Base-by-base conservation (phyloP, 140 eudicot genomes). In the Cichorium intybus region DNA sequence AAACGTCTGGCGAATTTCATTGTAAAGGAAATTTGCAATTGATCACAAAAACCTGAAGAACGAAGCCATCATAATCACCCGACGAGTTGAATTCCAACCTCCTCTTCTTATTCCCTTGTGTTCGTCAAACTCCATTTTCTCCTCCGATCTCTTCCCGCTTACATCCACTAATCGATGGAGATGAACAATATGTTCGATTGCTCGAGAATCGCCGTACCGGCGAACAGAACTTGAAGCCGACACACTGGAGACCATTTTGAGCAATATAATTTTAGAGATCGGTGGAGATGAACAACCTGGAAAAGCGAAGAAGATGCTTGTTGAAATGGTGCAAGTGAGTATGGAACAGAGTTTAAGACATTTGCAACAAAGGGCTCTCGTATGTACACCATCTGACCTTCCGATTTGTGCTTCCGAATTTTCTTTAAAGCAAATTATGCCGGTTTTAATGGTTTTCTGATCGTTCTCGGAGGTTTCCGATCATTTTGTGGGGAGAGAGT, bases 251-350 rank as follows among this genome's bases (percentile, higher is more conserved):
- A 86, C 74, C 51, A 84, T 94, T 2, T 85, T 94, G 24, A 71
- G 84, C 73, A 82, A 75, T 41, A 71, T 94, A 16, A 78, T 94
- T 17, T 80, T 87, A 2, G 90, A 80, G 56, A 84, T 89, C 18
- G 99, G 86, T 5, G 95, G 87, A 2, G 99, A 89, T 47, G 97
- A 86, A 23, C 99, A 84, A 73, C 70, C 81, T 5, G 91, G 95
- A 17, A 94, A 94, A 51, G 97, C 99, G 10, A 89, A 89, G 72
- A 75, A 86, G 77, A 89, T 94, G 99, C 79, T 94, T n/a, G 81
- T 95, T 0, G 99, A 94, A 60, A 94, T 94, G 99, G 97, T 94
- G 26, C 97, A 89, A 75, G 95, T 89, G 56, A 94, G 99, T 64
- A 94, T 89, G 99, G 97, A 94, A 55, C 95, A 86, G 75, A 94